Percentiles rank a stretch among this genome's conserved stretches.
These are phyloP conservation scores for Arthrobotrys sphaeroides DNA, from an alignment of 2,329 filamentous ascomycete genomes.

Conservation along the genomic window DNA sequence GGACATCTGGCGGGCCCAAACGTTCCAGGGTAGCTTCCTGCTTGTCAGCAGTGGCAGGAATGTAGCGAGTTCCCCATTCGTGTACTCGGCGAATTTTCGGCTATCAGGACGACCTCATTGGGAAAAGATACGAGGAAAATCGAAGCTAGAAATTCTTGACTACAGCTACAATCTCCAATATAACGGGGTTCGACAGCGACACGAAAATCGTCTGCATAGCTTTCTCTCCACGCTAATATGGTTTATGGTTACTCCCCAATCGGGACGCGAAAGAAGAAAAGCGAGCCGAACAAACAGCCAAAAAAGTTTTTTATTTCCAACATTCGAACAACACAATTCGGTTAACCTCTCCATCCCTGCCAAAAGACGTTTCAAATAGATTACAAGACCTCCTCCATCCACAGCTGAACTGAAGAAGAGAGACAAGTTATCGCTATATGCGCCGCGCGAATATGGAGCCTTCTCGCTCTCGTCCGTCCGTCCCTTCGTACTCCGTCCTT, in stretches of 20 bases:
- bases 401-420: conserved; percentile 13
- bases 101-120: conserved; percentile 23
- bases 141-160: conserved; percentile 2
- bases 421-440: not conserved
- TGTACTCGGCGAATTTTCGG: conserved; percentile 19
- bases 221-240: not conserved
- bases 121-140: conserved; percentile 43
- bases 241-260: not conserved
- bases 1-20: conserved; percentile 11
- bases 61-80: not conserved
- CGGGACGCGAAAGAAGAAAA: not conserved
- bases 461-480: not conserved
- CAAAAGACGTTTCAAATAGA: conserved; percentile 50
- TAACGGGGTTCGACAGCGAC: not conserved
- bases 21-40: not conserved
- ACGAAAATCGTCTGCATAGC: not conserved
- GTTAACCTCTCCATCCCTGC: conserved; percentile 32
- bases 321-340: conserved; percentile 51
- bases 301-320: conserved; percentile 19
- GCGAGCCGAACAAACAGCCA: not conserved
- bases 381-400: conserved; percentile 17
- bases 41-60: not conserved
- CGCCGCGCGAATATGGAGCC: conserved; percentile 1
- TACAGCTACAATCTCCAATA: not conserved
- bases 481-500: too few relatives aligned